Conservation (phyloP, 2,329 filamentous ascomycete genomes). For the Emmonsiellopsis sp. region DNA sequence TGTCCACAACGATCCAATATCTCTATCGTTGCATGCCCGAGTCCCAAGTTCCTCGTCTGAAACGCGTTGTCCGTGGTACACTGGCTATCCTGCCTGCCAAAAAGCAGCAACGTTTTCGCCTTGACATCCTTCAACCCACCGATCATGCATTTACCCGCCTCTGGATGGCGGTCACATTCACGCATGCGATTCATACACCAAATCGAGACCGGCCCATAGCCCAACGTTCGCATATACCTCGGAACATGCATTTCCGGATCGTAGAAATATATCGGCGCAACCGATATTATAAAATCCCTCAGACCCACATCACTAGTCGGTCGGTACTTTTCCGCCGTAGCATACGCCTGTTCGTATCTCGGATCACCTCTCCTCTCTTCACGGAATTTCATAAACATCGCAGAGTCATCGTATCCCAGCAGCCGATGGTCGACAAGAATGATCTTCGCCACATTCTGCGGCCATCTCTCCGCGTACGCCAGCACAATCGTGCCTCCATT, state of each 20-base stretch:
- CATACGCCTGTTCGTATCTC: constrained; percentile 11
- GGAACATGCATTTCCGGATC: constrained; percentile 11
- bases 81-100: constrained; percentile 17
- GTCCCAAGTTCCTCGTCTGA: constrained; percentile 9
- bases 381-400: background rate
- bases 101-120: constrained; percentile 18
- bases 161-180: constrained; percentile 9
- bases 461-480: constrained; percentile 18
- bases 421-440: constrained; percentile 17
- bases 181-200: constrained; percentile 11
- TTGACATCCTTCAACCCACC: constrained; percentile 13
- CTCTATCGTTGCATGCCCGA: constrained; percentile 8
- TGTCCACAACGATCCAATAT: constrained; percentile 18
- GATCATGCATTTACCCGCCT: constrained; percentile 12
- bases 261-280: constrained; percentile 18
- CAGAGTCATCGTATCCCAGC: constrained; percentile 10
- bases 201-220: constrained; percentile 5
- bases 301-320: constrained; percentile 14
- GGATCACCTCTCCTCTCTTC: constrained; percentile 8
- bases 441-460: constrained; percentile 14
- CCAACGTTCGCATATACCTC: constrained; percentile 11
- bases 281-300: constrained; percentile 8
- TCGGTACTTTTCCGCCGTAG: background rate
- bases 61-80: constrained; percentile 13
- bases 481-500: constrained; percentile 20